Base-by-base conservation (phyloP, 352 stramenopile species). In the Phytophthora kernoviae region DNA sequence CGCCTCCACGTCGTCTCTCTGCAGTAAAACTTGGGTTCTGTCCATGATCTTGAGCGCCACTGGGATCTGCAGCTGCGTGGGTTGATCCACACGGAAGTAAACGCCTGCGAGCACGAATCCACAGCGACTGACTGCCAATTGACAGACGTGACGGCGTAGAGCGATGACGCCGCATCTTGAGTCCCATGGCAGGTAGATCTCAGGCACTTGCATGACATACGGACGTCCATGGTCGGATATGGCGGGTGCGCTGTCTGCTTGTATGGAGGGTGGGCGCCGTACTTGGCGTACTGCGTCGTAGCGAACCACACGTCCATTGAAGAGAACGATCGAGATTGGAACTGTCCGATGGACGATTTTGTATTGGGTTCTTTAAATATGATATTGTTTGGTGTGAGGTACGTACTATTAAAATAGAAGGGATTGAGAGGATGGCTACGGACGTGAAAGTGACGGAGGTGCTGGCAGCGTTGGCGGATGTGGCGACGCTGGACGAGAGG, bases 31-130 rank as follows among this genome's bases (percentile, higher is more conserved):
- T 55, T 93, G 83, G 1, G 58, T 46, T 22, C 81, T 77, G 68
- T 93, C 84, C 86, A 95, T 93, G 32, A 88, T 71, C 50, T 95
- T 95, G 30, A 95, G 71, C 32, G 86, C 86, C 20, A 93, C 84
- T 17, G 84, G 65, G 0, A 84, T 55, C 52, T 91, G 79, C 32
- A 70, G 43, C 9, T 79, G 60, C 1, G 73, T 79, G 14, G 72
- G 68, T 12, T 69, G 63, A 20, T 87, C 57, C 11, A 83, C 48
- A 15, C 74, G 79, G 45, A 93, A 88, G 70, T 89, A 95, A 8
- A 86, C 78, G 51, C 84, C 83, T 0, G 80, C 79, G n/a, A 93
- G 68, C 33, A 95, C 86, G 37, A 93, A 74, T 36, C 86, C 86
- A 50, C 86, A 95, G 62, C 86, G 84, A 55, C 82, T 93, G 37